Evolutionary conservation across 2,329 filamentous ascomycete genomes (phyloP), one percentile per base, ranked within the genome.

Genomic region (Mycosphaerella sp.): DNA sequence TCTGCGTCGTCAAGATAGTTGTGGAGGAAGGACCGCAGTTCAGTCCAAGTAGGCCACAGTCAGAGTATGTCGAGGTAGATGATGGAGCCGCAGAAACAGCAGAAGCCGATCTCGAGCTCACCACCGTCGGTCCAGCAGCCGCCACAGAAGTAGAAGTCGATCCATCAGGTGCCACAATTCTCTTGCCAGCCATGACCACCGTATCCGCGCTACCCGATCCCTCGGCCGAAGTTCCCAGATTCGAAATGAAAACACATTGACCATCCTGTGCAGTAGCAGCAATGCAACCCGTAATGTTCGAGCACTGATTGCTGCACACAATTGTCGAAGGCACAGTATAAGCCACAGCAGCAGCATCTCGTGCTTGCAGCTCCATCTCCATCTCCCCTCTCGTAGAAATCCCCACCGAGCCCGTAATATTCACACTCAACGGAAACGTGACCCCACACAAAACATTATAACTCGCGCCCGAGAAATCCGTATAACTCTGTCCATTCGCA

Each of bases 391-490:
- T 32, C 41, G 37, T 39, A 17, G 13, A 44, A 8, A 17, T 52
- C 14, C 41, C 14, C 14, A 5, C 27, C 18, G 21, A 13, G 12
- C 13, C 30, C 6, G 49, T 41, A 4, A 42, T 18, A 1, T 53
- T 48, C 9, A 44, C 42, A 17, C 45, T 49, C 5, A 28, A 16
- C 14, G 59, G 62, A 27, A 59, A 64, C 7, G 50, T 58, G 6
- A 55, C 50, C 34, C 63, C 57, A 46, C 63, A 65, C 18, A 60
- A 46, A 6, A 64, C 58, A 41, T 64, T 53, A 49, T 65, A 65
- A 7, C 55, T 52, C 8, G 52, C 52, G 17, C 62, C 63, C 2
- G 45, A 50, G 18, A 48, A 42, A 52, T 65, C 63, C 13, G 62
- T 44, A 41, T 61, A 61, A n/a, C n/a, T n/a, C 5, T 46, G 42